Evolutionary conservation across 1,139 yeast genomes (phyloP), one percentile per base, ranked within the genome.

Genomic region (Saccharomyces hybrid): DNA sequence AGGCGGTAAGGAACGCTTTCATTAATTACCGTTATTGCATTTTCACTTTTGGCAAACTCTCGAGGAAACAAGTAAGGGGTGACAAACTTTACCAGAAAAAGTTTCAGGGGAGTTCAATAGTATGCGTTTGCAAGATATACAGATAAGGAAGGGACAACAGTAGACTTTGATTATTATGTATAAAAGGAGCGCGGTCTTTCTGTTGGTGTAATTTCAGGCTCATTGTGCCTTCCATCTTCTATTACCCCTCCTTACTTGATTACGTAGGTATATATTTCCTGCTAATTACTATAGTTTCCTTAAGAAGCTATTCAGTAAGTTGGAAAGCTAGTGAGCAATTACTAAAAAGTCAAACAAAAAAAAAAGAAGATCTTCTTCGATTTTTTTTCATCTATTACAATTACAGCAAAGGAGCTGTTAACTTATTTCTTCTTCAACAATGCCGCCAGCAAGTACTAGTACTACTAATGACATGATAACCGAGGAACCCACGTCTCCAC

Each of bases 391-490:
- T 20, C 23, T 20, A 16, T 26, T 26, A 4, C 7, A 4, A 38
- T 38, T 8, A 3, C 44, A 16, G n/a, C 44, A 16, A 9, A 38
- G 25, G 13, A 46, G 30, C 48, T 46, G 48, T 9, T 28, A 27
- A 28, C 31, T 28, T 27, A n/a, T 46, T 28, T 46, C 20, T 28
- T 16, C 13, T 26, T 16, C 7, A 27, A 46, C 20, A 38, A 51
- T 51, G 53, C 50, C 53, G 53, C 53, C 51, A n/a, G 54, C 60
- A 13, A 49, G 55, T 23, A 53, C 63, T 3, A 58, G 62, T 26
- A 56, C 63, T 25, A 60, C 65, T 9, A 66, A 65, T 57, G 70
- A 67, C 54, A 58, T 65, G 62, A 66, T 65, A 23, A 57, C 63
- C 5, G 70, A 61, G 52, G 68, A 66, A 55, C 68, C 66, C 11